phyloP scores from a whole-genome alignment of 2,329 filamentous ascomycete genomes.

The Penicillium sp. region DNA sequence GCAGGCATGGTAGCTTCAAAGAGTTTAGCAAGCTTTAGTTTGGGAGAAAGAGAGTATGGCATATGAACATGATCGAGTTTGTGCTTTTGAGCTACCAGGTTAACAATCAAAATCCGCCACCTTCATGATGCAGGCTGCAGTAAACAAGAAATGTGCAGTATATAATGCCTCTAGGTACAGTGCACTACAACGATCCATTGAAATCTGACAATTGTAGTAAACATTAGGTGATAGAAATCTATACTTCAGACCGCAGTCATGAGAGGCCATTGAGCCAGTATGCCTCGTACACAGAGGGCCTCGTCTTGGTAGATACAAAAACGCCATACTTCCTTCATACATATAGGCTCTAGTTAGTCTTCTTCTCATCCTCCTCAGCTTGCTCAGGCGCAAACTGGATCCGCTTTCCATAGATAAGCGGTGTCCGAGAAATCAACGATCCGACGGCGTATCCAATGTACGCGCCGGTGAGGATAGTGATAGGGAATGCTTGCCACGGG shows the following conservation, averaged over 20 bases:
- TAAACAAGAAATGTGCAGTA: no score
- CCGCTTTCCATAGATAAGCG: slow-evolving; percentile 38
- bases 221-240: slow-evolving; percentile 16
- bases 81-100: not conserved
- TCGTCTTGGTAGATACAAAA: not conserved
- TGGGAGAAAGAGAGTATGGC: not conserved
- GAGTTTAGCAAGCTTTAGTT: slow-evolving; percentile 19
- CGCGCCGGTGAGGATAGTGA: slow-evolving; percentile 82
- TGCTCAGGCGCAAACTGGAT: slow-evolving; percentile 33
- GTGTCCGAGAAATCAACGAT: slow-evolving; percentile 30
- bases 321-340: not conserved
- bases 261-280: not conserved
- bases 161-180: not conserved
- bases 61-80: not conserved
- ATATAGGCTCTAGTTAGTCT: slow-evolving; percentile 15
- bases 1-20: slow-evolving; percentile 22
- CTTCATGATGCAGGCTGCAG: no score
- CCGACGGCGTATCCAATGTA: slow-evolving; percentile 78
- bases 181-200: not conserved
- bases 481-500: slow-evolving; percentile 98
- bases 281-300: not conserved
- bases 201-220: not conserved
- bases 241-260: not conserved
- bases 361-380: slow-evolving; percentile 20
- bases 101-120: not conserved